These are phyloP conservation scores for Malassezia japonica DNA, from an alignment of 1,284 basidiomycete genomes.

Conservation along the genomic window DNA sequence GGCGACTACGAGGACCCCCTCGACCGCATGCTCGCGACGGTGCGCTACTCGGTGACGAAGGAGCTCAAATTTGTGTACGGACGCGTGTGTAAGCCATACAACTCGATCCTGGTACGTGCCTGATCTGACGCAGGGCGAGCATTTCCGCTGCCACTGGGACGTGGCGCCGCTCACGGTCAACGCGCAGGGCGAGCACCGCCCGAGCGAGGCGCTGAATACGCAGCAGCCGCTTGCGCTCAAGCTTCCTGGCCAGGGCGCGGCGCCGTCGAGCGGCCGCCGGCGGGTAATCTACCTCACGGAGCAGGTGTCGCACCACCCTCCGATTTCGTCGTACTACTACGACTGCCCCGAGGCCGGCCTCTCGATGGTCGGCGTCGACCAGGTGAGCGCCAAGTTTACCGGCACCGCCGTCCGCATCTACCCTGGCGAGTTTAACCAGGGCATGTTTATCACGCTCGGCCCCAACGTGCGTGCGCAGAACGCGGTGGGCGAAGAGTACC, in stretches of 20 bases:
- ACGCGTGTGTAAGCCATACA: slow-evolving; percentile 64
- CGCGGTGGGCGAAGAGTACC: slow-evolving; percentile 47
- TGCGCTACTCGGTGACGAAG: slow-evolving; percentile 78
- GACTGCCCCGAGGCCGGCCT: slow-evolving; percentile 36
- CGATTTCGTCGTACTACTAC: slow-evolving; percentile 67
- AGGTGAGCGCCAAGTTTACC: slow-evolving; percentile 63
- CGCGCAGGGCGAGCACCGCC: slow-evolving; percentile 25
- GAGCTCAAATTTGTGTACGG: slow-evolving; percentile 74
- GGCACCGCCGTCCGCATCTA: slow-evolving; percentile 53
- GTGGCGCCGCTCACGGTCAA: slow-evolving; percentile 22
- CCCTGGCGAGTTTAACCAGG: slow-evolving; percentile 57
- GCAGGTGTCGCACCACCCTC: slow-evolving; percentile 83
- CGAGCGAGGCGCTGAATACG: slow-evolving; percentile 18
- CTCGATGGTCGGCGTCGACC: slow-evolving; percentile 58
- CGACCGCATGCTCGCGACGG: slow-evolving; percentile 79
- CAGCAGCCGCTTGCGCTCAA: background rate
- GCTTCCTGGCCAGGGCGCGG: background rate
- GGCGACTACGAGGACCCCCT: slow-evolving; percentile 82
- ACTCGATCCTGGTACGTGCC: slow-evolving; percentile 33
- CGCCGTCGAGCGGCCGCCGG: background rate
- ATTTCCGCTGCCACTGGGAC: slow-evolving; percentile 46
- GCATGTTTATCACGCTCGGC: slow-evolving; percentile 57
- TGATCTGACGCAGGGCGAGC: slow-evolving; percentile 23
- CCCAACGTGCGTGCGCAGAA: background rate
- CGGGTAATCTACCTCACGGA: slow-evolving; percentile 41